Evolutionary conservation across 345 rosid genomes (phyloP).

Genomic region (Carallia pectinifolia): DNA sequence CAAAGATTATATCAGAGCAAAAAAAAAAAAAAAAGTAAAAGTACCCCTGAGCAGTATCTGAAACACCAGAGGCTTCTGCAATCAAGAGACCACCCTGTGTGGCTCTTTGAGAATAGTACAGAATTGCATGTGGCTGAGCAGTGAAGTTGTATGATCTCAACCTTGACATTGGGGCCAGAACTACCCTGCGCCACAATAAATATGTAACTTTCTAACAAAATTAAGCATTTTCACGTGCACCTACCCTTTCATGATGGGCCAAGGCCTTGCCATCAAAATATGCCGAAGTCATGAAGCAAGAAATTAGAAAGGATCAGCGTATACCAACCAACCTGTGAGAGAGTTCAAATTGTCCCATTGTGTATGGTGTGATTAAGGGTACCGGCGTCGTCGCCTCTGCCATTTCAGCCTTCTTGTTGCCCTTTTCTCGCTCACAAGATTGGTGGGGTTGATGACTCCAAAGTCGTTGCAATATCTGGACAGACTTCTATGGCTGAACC

Average conservation of each 20-base stretch:
- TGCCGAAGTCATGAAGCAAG: no score
- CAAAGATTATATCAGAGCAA: background rate
- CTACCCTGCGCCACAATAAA: constrained; percentile 14
- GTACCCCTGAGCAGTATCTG: constrained; percentile 34
- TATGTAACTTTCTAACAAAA: no score
- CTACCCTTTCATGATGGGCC: no score
- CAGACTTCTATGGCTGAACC: no score
- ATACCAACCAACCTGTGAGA: constrained; percentile 24
- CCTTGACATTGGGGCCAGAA: constrained; percentile 29
- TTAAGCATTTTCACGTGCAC: no score
- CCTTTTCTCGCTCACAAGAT: no score
- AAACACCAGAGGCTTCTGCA: constrained; percentile 27
- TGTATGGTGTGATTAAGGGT: constrained; percentile 28
- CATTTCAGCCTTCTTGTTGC: no score
- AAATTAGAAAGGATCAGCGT: no score
- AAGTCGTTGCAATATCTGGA: no score
- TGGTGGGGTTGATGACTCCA: no score
- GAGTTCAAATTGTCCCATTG: constrained; percentile 29
- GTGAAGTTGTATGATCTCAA: constrained; percentile 26
- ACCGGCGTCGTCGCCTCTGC: background rate
- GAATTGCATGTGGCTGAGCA: constrained; percentile 31
- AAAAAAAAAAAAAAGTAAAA: background rate
- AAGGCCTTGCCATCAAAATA: no score
- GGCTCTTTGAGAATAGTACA: constrained; percentile 38
- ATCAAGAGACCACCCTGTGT: constrained; percentile 33